These are phyloP conservation scores for Penicillium chermesinum DNA, from an alignment of 495 filamentous ascomycete species.

Conservation along the genomic window DNA sequence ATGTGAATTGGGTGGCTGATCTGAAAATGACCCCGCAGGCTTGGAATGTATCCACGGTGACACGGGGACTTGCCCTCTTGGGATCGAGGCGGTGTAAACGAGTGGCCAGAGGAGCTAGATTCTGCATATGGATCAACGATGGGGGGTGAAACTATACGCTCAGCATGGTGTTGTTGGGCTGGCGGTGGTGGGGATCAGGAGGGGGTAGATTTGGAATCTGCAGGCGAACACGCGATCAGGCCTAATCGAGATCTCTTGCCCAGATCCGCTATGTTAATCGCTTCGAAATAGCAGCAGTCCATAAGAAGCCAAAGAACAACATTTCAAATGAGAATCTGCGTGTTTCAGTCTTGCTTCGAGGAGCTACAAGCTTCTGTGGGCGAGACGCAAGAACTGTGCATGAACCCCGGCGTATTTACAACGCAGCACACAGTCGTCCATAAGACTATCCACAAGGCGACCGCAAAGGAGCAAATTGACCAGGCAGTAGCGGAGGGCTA, in stretches of 20 bases:
- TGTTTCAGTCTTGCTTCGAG: conserved; percentile 11
- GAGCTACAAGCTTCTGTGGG: conserved; percentile 11
- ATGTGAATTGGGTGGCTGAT: not conserved
- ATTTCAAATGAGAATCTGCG: conserved; percentile 7
- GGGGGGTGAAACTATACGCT: not conserved
- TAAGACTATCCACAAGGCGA: conserved; percentile 9
- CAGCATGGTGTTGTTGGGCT: conserved; percentile 1
- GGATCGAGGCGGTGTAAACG: not conserved
- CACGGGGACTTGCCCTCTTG: not conserved
- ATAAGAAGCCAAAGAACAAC: not conserved
- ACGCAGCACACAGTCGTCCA: conserved; percentile 4
- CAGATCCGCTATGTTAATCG: not conserved
- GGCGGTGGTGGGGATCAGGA: conserved; percentile 1
- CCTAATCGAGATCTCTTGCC: not conserved
- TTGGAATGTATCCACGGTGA: not conserved
- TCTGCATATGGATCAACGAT: no score
- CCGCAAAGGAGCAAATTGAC: conserved; percentile 14
- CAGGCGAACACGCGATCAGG: conserved; percentile 3
- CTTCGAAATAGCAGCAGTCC: not conserved
- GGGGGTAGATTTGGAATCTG: not conserved
- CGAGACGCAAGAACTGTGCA: conserved; percentile 8
- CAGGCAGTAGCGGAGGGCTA: conserved; percentile 3
- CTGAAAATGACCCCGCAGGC: not conserved
- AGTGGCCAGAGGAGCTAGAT: not conserved
- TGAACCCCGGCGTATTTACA: conserved; percentile 7